phyloP scores from a whole-genome alignment of 1,284 basidiomycete species.

The Ceratorhiza oryzae-sativae region DNA sequence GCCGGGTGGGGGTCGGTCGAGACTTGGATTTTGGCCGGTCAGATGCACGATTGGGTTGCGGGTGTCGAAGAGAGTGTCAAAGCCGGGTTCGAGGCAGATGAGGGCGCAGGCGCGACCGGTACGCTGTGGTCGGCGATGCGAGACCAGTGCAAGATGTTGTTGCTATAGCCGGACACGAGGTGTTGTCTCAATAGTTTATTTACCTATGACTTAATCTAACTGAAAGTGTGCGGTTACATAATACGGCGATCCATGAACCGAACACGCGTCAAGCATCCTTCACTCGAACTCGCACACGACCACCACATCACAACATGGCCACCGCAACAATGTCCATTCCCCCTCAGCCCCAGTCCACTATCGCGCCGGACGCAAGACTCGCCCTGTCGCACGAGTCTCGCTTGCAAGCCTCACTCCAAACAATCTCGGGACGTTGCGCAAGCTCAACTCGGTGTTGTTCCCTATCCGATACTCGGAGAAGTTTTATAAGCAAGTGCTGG shows the following conservation, averaged over 20 bases:
- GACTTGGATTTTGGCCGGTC: conserved; percentile 2
- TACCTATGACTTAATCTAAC: background rate
- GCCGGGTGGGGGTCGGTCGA: background rate
- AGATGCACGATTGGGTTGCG: background rate
- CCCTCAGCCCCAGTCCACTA: conserved; percentile 12
- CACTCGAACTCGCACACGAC: conserved; percentile 23
- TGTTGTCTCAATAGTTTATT: background rate
- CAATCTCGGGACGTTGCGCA: conserved; percentile 81
- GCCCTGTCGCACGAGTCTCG: conserved; percentile 41
- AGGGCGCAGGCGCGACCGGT: background rate
- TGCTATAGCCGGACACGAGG: background rate
- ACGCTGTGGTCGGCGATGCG: background rate
- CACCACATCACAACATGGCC: conserved; percentile 14
- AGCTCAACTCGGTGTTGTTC: conserved; percentile 79
- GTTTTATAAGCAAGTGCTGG: conserved; percentile 76
- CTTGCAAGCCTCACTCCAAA: conserved; percentile 59
- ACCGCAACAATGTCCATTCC: background rate
- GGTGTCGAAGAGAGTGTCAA: background rate
- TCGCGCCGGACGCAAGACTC: conserved; percentile 7
- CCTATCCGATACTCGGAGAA: conserved; percentile 83
- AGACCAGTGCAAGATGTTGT: background rate
- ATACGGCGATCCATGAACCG: background rate
- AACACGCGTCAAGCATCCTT: conserved; percentile 29
- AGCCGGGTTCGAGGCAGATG: conserved; percentile 14
- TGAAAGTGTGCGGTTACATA: background rate